Base-by-base conservation (phyloP, 148 eudicot species). In the Heliamphora exappendiculata region DNA sequence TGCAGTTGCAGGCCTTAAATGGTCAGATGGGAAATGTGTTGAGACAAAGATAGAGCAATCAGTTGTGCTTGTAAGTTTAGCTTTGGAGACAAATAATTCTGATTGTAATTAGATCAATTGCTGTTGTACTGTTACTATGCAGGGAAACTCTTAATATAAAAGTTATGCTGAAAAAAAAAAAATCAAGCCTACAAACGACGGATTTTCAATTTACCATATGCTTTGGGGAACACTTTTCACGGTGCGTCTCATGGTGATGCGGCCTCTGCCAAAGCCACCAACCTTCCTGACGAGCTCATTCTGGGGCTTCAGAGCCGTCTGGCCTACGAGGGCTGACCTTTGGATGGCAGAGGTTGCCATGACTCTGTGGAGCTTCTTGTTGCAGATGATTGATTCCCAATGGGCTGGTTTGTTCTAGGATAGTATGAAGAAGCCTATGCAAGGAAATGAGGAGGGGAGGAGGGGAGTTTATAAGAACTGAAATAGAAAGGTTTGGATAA, bases 401-500 rank as follows among this genome's bases (percentile, higher is more conserved):
- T n/a, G n/a, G n/a, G n/a, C n/a, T n/a, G n/a, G 54, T 20, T 22
- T 44, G 39, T 19, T 41, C 14, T 4, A 17, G 20, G 31, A 64
- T 49, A 41, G 54, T 9, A 29, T 57, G 78, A 75, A 67, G 69
- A 19, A 41, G 66, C 22, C 57, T 55, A 55, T 57, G 45, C 37
- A 69, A 69, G 33, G 3, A 39, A 69, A 19, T 9, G 34, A 49
- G 71, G 8, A 10, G 71, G 67, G 24, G 36, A 28, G 24, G 67
- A 14, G 37, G 66, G 66, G 1, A 42, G 75, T 29, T 45, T 66
- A 76, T 72, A 49, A 78, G 10, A 62, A 55, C 6, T 73, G 44
- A 75, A 80, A 67, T n/a, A n/a, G 78, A 71, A 82, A 55, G 70
- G 70, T 81, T 76, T 81, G 85, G 91, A 85, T 89, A 39, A 84